A percentile compares a stretch with the other conserved stretches of the same genome.
Conservation (phyloP, 148 eudicot species). For the Talinum fruticosum region DNA sequence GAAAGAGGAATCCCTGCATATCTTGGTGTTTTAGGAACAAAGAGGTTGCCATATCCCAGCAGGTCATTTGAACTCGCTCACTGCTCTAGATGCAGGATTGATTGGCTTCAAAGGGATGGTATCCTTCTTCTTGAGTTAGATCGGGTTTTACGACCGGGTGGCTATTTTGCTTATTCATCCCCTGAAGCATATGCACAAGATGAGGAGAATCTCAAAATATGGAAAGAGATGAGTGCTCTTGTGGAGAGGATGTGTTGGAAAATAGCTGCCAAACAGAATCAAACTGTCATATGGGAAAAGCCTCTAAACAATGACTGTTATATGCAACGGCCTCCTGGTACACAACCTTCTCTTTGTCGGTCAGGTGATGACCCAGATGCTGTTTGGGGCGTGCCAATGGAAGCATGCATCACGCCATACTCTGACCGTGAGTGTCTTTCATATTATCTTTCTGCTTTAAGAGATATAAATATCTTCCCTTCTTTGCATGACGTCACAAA, state of each 20-base stretch:
- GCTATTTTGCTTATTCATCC: conserved; percentile 96
- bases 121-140: conserved; percentile 93
- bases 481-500: not conserved
- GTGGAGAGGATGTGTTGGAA: conserved; percentile 99
- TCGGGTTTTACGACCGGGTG: conserved; percentile 90
- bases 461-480: not conserved
- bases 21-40: conserved; percentile 98
- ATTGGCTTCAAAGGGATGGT: conserved; percentile 99
- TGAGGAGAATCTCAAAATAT: conserved; percentile 93
- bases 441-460: not conserved
- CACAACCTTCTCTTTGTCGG: conserved; percentile 89
- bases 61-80: conserved; percentile 96
- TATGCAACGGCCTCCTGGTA: conserved; percentile 75
- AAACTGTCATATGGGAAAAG: conserved; percentile 97
- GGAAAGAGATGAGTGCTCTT: conserved; percentile 97
- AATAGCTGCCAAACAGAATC: conserved; percentile 83
- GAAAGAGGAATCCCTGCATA: conserved; percentile 99
- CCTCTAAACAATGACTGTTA: conserved; percentile 93
- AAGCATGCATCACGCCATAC: conserved; percentile 93
- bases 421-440: conserved; percentile 76
- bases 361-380: conserved; percentile 91
- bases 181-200: conserved; percentile 99
- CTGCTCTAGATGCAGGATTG: conserved; percentile 98
- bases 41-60: conserved; percentile 97
- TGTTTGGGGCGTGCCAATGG: conserved; percentile 75